A percentile compares a stretch with the other conserved stretches of the same genome.
These are phyloP conservation scores for Hyphopichia fennica DNA, from an alignment of 1,139 yeast genomes.

Conservation along the genomic window DNA sequence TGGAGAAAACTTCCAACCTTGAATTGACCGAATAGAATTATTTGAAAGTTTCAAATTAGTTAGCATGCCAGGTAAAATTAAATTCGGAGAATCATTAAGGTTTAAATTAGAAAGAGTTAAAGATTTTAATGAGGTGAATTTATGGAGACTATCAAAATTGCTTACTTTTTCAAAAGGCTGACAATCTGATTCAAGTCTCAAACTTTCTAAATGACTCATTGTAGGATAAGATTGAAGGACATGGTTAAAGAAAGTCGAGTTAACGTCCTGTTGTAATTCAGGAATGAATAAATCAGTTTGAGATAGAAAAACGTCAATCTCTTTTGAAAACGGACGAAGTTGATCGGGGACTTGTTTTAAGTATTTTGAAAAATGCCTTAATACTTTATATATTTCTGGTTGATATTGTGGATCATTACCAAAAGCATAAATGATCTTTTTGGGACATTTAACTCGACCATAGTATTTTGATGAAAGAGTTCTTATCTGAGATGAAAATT, in stretches of 20 bases:
- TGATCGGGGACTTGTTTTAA: background rate
- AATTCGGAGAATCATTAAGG: conserved; percentile 1
- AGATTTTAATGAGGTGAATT: conserved; percentile 1
- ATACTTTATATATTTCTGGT: conserved; percentile 6
- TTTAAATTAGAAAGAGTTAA: conserved; percentile 3
- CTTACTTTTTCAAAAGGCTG: background rate
- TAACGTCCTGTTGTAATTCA: conserved; percentile 4
- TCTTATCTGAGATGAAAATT: background rate
- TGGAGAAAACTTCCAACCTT: conserved; percentile 4
- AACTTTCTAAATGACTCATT: conserved; percentile 1
- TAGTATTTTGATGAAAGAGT: background rate
- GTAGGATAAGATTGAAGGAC: conserved; percentile 1
- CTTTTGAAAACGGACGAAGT: conserved; percentile 2
- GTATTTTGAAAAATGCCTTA: conserved; percentile 6
- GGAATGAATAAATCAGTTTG: conserved; percentile 2
- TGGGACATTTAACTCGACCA: background rate
- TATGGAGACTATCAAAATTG: conserved; percentile 1
- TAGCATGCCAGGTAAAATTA: conserved; percentile 3
- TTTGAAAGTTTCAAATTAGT: conserved; percentile 2
- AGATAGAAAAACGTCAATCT: conserved; percentile 2
- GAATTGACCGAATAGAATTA: conserved; percentile 1
- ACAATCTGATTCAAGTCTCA: conserved; percentile 1
- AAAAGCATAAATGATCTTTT: conserved; percentile 5
- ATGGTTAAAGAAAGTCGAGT: conserved; percentile 6
- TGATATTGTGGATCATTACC: conserved; percentile 5